Evolutionary conservation across 108 stramenopile species (phyloP), one percentile per base, ranked within the genome.

Genomic region (Cyclostephanos invisitatus): DNA sequence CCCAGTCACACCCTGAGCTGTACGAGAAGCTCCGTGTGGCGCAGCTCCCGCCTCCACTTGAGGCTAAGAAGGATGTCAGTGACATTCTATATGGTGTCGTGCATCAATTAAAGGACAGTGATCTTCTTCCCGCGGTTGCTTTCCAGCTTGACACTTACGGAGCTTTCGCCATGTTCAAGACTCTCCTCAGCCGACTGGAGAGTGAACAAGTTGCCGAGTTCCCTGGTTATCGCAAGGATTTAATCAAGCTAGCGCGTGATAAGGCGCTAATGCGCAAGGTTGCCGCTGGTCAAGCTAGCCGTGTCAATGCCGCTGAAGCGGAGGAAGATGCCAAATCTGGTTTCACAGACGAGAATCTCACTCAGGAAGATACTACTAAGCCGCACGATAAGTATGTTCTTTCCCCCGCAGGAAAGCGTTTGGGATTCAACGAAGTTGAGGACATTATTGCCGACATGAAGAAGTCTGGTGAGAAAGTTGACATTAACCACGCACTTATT

Each of bases 121-220:
- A 96, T 37, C 84, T 98, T 58, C 84, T 96, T 60, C 97, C 97
- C 25, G 96, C 96, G 11, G 94, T 98, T 73, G 95, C 95, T n/a
- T 99, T 99, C 76, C 97, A 98, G 77, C 90, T 99, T 44, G 95
- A 96, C 73, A 96, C 95, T n/a, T 98, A 97, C 72, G 91, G 96
- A 54, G 96, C 96, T 21, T 96, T 98, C 70, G 79, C 91, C 67
- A 97, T 98, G 92, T 99, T 99, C 78, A 96, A 98, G 83, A 89
- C 87, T 32, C 83, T 99, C 22, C 89, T 98, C 7, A 75, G 64
- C 44, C 87, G 90, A 22, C 83, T 98, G 22, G 98, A 98, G 77
- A 89, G 82, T 37, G 94, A 90, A 60, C 97, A 99, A 80, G 78
- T 90, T 74, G 73, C 80, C 24, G 93, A 93, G 74, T 95, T 96